phyloP scores from a whole-genome alignment of 768 basidiomycete species.

The Saitozyma sp. region DNA sequence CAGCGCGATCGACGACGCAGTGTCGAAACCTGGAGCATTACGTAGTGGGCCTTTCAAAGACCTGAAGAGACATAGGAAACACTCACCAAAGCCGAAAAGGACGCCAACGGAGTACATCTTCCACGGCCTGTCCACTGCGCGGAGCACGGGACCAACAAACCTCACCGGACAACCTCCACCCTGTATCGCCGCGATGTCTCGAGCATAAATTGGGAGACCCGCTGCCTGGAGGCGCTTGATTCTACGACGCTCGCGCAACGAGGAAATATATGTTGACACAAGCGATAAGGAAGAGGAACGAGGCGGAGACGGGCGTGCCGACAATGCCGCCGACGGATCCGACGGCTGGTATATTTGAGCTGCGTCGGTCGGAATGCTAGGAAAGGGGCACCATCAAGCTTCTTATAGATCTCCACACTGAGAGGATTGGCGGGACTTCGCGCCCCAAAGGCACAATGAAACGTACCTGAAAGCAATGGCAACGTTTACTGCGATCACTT shows the following conservation, averaged over 20 bases:
- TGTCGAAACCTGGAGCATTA: conserved; percentile 70
- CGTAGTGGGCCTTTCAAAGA: too few relatives aligned
- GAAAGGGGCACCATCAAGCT: conserved; percentile 31
- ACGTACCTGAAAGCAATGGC: conserved; percentile 40
- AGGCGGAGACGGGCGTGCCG: conserved; percentile 50
- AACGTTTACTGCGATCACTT: conserved; percentile 71
- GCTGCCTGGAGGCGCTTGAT: conserved; percentile 20
- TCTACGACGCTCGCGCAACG: conserved; percentile 23
- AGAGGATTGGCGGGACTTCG: conserved; percentile 43
- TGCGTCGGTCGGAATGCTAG: background rate
- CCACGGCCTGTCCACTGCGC: conserved; percentile 82
- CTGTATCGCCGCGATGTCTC: conserved; percentile 55
- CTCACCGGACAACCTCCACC: conserved; percentile 66
- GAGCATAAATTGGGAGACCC: conserved; percentile 23
- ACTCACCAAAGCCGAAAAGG: conserved; percentile 74
- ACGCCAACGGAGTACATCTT: conserved; percentile 96
- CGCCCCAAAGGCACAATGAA: background rate
- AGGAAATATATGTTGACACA: conserved; percentile 52
- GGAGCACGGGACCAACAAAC: conserved; percentile 73
- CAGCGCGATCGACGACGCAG: conserved; percentile 83
- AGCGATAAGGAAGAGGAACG: conserved; percentile 53
- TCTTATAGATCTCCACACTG: conserved; percentile 37
- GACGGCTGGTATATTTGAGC: conserved; percentile 30
- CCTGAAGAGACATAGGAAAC: background rate
- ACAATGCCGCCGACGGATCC: conserved; percentile 52